These are phyloP conservation scores for Neofusicoccum cordaticola DNA, from an alignment of 2,329 filamentous ascomycete genomes.

Conservation along the genomic window DNA sequence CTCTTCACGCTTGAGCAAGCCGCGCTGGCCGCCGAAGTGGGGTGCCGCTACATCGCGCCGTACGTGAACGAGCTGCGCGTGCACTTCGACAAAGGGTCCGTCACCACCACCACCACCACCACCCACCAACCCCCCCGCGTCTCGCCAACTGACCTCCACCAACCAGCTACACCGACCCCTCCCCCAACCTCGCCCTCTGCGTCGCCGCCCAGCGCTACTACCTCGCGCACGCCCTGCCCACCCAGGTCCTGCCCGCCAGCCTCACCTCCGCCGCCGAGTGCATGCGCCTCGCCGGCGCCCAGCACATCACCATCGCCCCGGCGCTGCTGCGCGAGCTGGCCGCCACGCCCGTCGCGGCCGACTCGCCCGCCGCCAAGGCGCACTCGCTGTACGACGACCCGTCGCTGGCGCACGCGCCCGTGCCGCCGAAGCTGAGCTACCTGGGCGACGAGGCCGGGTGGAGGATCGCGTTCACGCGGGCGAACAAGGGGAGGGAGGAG, in stretches of 20 bases:
- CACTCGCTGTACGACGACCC: background rate
- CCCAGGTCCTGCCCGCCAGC: constrained; percentile 57
- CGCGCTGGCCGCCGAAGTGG: constrained; percentile 54
- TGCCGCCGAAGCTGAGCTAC: constrained; percentile 3
- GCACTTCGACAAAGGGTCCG: constrained; percentile 37
- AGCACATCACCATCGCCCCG: constrained; percentile 60
- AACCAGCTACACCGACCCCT: constrained; percentile 42
- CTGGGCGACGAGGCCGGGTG: background rate
- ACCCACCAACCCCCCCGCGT: constrained; percentile 15
- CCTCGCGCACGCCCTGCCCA: constrained; percentile 33
- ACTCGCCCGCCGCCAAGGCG: background rate
- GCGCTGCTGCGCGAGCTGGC: constrained; percentile 44
- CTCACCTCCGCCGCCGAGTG: constrained; percentile 58
- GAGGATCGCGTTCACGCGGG: background rate
- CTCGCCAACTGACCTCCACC: constrained; percentile 19
- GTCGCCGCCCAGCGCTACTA: constrained; percentile 55
- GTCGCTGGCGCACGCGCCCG: background rate
- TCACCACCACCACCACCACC: background rate
- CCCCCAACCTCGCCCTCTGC: constrained; percentile 52
- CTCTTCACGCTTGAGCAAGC: constrained; percentile 63
- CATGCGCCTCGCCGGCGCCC: constrained; percentile 56
- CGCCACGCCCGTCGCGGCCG: background rate
- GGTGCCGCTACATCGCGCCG: constrained; percentile 62
- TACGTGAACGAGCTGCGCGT: constrained; percentile 64
- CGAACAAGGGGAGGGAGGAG: background rate